Percentiles rank a stretch among this genome's conserved stretches.
These are phyloP conservation scores for Dendrobium chrysotoxum DNA, from an alignment of 106 monocot species.

Conservation along the genomic window DNA sequence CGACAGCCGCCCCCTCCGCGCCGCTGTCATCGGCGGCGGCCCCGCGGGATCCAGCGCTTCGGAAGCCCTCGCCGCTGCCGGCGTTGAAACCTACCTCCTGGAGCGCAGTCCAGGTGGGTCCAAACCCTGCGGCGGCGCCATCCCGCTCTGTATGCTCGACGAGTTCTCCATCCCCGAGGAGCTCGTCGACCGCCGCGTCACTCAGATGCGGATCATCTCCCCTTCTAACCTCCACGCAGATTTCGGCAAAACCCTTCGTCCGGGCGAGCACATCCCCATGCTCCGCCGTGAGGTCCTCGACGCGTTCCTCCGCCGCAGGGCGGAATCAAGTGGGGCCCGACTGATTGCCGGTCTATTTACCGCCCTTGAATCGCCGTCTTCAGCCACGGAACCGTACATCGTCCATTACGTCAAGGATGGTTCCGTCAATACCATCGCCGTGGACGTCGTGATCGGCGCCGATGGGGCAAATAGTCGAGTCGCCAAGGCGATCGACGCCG, in stretches of 20 bases:
- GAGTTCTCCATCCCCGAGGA: constrained; percentile 67
- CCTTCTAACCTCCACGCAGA: constrained; percentile 71
- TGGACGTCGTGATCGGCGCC: constrained; percentile 72
- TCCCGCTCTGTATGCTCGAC: constrained; percentile 85
- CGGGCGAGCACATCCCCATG: constrained; percentile 76
- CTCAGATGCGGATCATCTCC: constrained; percentile 73
- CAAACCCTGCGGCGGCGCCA: constrained; percentile 93
- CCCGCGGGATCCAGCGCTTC: constrained; percentile 77
- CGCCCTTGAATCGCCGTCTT: constrained; percentile 28
- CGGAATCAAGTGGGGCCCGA: constrained; percentile 41
- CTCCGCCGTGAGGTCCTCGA: constrained; percentile 91
- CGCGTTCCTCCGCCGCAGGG: constrained; percentile 72
- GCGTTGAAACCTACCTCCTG: constrained; percentile 57
- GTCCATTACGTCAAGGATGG: constrained; percentile 39
- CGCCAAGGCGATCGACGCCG: constrained; percentile 59
- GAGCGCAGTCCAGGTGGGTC: constrained; percentile 73
- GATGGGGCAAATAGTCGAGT: constrained; percentile 93
- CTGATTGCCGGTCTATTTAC: constrained; percentile 59
- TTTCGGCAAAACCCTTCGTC: constrained; percentile 54
- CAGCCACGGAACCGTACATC: constrained; percentile 39
- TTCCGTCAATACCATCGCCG: constrained; percentile 15
- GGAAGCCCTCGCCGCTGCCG: constrained; percentile 51
- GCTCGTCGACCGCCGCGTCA: constrained; percentile 80
- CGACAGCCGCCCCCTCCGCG: constrained; percentile 44
- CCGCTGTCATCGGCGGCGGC: constrained; percentile 79